Evolutionary conservation across 148 eudicot species (phyloP).

Genomic region (Suaeda aralocaspica): DNA sequence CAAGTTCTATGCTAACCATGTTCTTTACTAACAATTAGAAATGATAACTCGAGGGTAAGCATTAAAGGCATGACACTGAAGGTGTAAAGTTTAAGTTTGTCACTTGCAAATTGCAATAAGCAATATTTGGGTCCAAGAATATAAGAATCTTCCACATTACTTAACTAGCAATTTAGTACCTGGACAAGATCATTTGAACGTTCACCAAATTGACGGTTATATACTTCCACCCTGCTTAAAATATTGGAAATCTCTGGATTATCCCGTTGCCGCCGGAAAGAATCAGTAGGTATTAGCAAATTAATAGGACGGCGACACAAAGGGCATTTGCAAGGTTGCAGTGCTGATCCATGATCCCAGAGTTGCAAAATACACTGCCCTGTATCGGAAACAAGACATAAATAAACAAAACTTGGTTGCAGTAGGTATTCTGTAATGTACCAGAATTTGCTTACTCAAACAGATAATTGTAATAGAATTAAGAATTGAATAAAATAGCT

Average conservation of each 20-base stretch:
- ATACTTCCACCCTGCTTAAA: constrained; percentile 54
- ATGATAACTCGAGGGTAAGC: neutral
- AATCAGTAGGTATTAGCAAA: constrained; percentile 73
- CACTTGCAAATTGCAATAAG: too few relatives aligned
- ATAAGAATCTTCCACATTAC: constrained; percentile 1
- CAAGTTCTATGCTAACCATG: too few relatives aligned
- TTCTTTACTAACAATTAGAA: neutral
- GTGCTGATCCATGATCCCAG: constrained; percentile 74
- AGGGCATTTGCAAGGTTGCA: constrained; percentile 85
- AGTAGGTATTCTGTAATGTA: neutral
- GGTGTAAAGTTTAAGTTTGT: too few relatives aligned
- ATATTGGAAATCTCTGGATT: constrained; percentile 48
- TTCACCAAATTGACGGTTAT: constrained; percentile 74
- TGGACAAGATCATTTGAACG: constrained; percentile 54
- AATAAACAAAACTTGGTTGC: neutral
- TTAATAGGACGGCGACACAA: constrained; percentile 79
- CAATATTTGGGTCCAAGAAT: neutral
- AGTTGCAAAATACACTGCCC: constrained; percentile 75
- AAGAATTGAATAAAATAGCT: too few relatives aligned
- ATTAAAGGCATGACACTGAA: neutral
- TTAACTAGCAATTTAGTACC: constrained; percentile 32
- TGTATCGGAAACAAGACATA: constrained; percentile 18
- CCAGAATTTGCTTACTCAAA: neutral
- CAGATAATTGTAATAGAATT: too few relatives aligned
- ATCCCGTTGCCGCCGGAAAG: constrained; percentile 41